Conservation (phyloP, 352 stramenopile species). For the Globisporangium emineosum region DNA sequence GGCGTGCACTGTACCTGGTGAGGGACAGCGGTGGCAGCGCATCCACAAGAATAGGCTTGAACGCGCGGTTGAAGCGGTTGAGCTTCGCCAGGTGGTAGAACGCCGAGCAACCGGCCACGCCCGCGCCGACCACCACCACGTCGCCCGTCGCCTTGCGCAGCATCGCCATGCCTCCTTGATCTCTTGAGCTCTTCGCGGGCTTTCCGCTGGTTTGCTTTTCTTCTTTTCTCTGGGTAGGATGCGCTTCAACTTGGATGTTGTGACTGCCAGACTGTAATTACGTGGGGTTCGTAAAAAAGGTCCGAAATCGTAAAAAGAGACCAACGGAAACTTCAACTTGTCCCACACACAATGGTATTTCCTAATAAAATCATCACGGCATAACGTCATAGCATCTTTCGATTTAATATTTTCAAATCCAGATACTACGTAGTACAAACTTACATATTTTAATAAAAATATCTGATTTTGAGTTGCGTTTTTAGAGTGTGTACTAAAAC, state of each 20-base stretch:
- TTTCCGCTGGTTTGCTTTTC: conserved; percentile 9
- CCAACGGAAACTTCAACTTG: conserved; percentile 13
- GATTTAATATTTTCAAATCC: neutral
- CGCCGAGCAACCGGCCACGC: conserved; percentile 70
- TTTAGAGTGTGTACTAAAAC: neutral
- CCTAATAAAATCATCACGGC: neutral
- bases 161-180: conserved; percentile 14
- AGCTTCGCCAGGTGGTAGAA: conserved; percentile 75
- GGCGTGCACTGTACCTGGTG: conserved; percentile 45
- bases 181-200: neutral
- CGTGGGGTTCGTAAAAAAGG: conserved; percentile 7
- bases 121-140: conserved; percentile 69
- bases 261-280: conserved; percentile 3
- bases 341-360: neutral
- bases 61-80: conserved; percentile 52
- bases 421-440: no score
- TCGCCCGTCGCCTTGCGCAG: conserved; percentile 54
- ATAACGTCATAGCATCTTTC: neutral
- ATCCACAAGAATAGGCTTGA: conserved; percentile 75
- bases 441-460: no score
- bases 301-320: neutral
- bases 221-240: conserved; percentile 1
- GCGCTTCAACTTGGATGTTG: conserved; percentile 13
- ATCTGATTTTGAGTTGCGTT: neutral
- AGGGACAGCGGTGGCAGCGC: conserved; percentile 60